Evolutionary conservation across 2,329 filamentous ascomycete species (phyloP).

Genomic region (Colletotrichum lentis): DNA sequence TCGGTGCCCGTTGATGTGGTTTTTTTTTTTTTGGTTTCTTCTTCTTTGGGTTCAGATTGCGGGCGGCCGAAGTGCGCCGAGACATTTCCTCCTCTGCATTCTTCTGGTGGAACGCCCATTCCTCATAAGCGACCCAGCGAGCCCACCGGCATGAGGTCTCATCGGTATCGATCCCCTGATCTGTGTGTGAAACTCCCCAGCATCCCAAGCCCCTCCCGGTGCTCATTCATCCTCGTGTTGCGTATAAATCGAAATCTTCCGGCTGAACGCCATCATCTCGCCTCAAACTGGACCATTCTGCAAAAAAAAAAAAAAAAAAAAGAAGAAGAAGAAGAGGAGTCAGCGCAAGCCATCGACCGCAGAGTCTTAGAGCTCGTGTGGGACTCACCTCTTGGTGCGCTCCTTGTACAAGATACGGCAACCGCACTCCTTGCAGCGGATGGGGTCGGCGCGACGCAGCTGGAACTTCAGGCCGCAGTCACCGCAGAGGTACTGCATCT

Average conservation of each 20-base stretch:
- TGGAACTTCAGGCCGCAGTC: conserved; percentile 83
- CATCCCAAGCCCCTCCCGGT: not conserved
- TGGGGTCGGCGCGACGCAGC: conserved; percentile 79
- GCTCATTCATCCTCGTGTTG: not conserved
- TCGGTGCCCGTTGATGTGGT: not conserved
- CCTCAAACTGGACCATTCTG: conserved; percentile 99
- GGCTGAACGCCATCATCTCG: conserved; percentile 63
- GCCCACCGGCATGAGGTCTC: not conserved
- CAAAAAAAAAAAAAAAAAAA: conserved; percentile 49
- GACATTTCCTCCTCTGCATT: not conserved
- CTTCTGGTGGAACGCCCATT: not conserved
- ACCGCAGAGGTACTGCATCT: conserved; percentile 78
- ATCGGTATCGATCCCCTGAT: not conserved
- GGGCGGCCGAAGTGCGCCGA: not conserved
- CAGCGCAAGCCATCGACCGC: conserved; percentile 34
- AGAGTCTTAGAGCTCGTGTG: not conserved
- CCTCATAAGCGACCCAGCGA: not conserved
- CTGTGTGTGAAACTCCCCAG: not conserved
- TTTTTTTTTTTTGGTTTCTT: not conserved
- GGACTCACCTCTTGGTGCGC: conserved; percentile 87
- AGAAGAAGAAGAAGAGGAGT: too few relatives aligned
- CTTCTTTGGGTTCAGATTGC: not conserved
- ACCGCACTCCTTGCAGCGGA: conserved; percentile 90
- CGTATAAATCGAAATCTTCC: not conserved
- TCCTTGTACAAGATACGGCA: conserved; percentile 98